phyloP scores from a whole-genome alignment of 345 rosid genomes.

The Ricinus communis region DNA sequence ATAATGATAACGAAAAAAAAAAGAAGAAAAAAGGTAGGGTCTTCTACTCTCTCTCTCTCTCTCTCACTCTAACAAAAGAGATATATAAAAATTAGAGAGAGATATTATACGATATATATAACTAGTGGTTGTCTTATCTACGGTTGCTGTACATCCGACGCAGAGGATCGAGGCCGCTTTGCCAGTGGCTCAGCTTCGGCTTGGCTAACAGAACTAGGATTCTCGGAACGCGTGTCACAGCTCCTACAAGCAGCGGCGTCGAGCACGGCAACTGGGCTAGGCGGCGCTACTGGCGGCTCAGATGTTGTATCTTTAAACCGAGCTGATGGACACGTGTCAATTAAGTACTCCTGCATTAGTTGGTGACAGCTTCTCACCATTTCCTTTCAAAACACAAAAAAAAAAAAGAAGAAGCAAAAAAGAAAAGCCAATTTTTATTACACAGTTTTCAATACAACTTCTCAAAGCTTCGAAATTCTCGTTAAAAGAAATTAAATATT shows the following conservation, averaged over 20 bases:
- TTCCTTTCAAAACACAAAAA: slow-evolving; percentile 46
- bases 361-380: slow-evolving; percentile 76
- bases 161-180: slow-evolving; percentile 40
- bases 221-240: slow-evolving; percentile 47
- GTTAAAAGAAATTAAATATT: slow-evolving; percentile 12
- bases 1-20: not conserved
- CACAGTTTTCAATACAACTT: slow-evolving; percentile 38
- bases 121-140: slow-evolving; percentile 29
- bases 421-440: slow-evolving; percentile 17
- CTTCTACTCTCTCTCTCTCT: slow-evolving; percentile 12
- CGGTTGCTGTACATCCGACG: slow-evolving; percentile 46
- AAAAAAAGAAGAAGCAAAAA: too few relatives aligned
- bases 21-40: slow-evolving; percentile 1
- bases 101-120: too few relatives aligned
- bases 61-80: slow-evolving; percentile 7
- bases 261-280: slow-evolving; percentile 63
- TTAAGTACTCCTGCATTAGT: slow-evolving; percentile 61
- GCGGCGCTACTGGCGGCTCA: slow-evolving; percentile 37
- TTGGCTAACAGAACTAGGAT: slow-evolving; percentile 35
- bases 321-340: slow-evolving; percentile 57
- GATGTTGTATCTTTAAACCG: slow-evolving; percentile 22
- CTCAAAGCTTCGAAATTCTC: slow-evolving; percentile 27
- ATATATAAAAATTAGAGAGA: slow-evolving; percentile 3
- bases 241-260: slow-evolving; percentile 63
- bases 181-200: slow-evolving; percentile 29